Conservation (phyloP, 164 flowering plant genomes). For the Vitis labrusca region DNA sequence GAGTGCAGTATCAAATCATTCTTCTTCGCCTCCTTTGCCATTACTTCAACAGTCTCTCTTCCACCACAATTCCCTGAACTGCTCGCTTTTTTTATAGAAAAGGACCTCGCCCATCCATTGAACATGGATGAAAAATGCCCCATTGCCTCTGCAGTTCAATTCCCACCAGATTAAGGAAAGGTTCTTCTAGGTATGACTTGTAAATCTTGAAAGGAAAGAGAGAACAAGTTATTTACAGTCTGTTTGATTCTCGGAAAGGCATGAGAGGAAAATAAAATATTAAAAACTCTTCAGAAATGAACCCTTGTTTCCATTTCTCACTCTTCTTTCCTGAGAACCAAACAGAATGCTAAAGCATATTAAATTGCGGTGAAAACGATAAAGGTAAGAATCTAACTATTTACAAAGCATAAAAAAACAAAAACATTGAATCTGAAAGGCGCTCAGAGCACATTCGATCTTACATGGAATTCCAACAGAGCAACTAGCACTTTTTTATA, state of each 20-base stretch:
- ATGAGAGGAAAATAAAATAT: constrained; percentile 4
- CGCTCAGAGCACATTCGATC: constrained; percentile 27
- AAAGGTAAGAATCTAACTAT: constrained; percentile 23
- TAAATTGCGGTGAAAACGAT: constrained; percentile 17
- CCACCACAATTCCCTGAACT: constrained; percentile 39
- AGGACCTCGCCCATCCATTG: constrained; percentile 59
- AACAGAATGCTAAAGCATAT: constrained; percentile 8
- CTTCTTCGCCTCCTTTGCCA: constrained; percentile 81
- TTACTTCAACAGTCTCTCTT: constrained; percentile 54
- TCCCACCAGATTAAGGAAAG: neutral
- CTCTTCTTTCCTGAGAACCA: constrained; percentile 10
- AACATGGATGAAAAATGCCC: constrained; percentile 67
- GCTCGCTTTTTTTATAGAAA: constrained; percentile 44
- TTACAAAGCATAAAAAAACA: constrained; percentile 9
- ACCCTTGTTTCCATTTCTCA: neutral
- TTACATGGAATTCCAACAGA: constrained; percentile 43
- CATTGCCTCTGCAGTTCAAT: constrained; percentile 37
- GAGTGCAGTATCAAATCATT: constrained; percentile 61
- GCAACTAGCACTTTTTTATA: neutral
- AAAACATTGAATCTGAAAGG: constrained; percentile 13
- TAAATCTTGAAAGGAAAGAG: neutral
- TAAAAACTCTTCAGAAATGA: constrained; percentile 4
- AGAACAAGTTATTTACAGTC: neutral
- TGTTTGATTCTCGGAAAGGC: neutral
- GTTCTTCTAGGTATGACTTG: neutral